Percentiles rank a stretch among this genome's conserved stretches.
These are phyloP conservation scores for Melocanna baccifera DNA, from an alignment of 176 grass and related monocot genomes.

Conservation along the genomic window DNA sequence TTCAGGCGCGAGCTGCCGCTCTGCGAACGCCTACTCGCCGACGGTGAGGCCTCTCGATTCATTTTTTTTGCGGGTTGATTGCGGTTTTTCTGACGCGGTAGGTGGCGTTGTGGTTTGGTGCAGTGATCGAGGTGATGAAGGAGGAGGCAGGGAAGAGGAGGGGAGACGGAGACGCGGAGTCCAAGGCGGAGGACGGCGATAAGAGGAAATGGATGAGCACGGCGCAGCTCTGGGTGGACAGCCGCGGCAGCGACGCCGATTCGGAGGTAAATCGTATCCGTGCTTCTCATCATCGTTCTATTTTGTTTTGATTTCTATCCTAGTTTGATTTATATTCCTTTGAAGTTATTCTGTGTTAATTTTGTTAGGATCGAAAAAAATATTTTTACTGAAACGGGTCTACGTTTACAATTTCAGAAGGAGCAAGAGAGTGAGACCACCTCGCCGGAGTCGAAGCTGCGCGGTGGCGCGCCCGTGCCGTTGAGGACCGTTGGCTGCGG, in stretches of 20 bases:
- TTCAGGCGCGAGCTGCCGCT: constrained; percentile 89
- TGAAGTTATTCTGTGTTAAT: background rate
- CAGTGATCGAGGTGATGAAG: constrained; percentile 79
- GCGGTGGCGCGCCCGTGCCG: constrained; percentile 27
- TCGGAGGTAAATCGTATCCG: constrained; percentile 18
- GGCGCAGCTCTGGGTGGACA: constrained; percentile 83
- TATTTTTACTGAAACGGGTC: background rate
- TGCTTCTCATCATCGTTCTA: background rate
- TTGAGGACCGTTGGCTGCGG: constrained; percentile 25
- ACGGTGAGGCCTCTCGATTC: constrained; percentile 31
- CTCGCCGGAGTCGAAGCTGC: constrained; percentile 28
- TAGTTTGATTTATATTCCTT: background rate
- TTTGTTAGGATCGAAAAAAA: background rate
- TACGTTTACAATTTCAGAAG: constrained; percentile 28
- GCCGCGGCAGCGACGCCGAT: constrained; percentile 40
- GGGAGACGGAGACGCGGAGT: constrained; percentile 27
- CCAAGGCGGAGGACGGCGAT: constrained; percentile 43
- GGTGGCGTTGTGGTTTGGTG: background rate
- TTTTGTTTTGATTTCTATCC: background rate
- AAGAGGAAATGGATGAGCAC: constrained; percentile 93
- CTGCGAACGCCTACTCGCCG: constrained; percentile 59
- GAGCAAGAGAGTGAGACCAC: constrained; percentile 19
- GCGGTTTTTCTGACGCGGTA: background rate
- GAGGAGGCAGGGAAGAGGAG: constrained; percentile 47
- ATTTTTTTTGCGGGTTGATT: background rate